Evolutionary conservation across 2,329 filamentous ascomycete species (phyloP).

Genomic region (Aspergillus jensenii): DNA sequence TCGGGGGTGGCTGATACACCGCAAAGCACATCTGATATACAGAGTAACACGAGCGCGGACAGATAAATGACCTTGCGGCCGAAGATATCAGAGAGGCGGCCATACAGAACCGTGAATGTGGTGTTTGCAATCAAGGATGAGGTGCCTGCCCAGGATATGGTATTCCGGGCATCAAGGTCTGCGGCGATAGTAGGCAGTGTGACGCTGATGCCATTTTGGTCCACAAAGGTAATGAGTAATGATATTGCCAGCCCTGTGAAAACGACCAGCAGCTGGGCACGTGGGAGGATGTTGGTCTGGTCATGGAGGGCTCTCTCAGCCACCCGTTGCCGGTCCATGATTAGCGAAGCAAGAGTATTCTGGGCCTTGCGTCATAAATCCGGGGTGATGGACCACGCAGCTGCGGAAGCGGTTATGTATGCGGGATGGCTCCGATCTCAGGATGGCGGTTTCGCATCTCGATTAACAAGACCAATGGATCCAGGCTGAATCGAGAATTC

Average conservation of each 20-base stretch:
- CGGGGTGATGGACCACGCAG: background rate
- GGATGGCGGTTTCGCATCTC: background rate
- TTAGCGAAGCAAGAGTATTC: background rate
- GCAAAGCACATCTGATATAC: conserved; percentile 59
- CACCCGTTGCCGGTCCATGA: conserved; percentile 34
- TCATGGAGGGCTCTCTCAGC: conserved; percentile 52
- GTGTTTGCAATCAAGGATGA: conserved; percentile 67
- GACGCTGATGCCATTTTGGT: conserved; percentile 58
- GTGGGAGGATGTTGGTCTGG: conserved; percentile 60
- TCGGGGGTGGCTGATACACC: conserved; percentile 55
- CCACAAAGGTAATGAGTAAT: conserved; percentile 56
- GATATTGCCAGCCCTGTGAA: conserved; percentile 54
- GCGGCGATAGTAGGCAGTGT: conserved; percentile 54
- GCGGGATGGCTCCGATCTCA: background rate
- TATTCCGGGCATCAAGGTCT: conserved; percentile 45
- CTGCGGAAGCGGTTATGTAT: background rate
- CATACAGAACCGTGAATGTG: conserved; percentile 65
- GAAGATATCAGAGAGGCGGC: conserved; percentile 61
- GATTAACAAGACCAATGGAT: background rate
- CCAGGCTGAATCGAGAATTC: background rate
- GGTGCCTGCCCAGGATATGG: conserved; percentile 70
- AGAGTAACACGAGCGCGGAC: conserved; percentile 52
- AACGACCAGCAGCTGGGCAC: conserved; percentile 46
- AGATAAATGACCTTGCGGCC: conserved; percentile 61
- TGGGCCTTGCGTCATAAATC: background rate